Base-by-base conservation (phyloP, 495 filamentous ascomycete genomes). In the Hamigera avellanea region DNA sequence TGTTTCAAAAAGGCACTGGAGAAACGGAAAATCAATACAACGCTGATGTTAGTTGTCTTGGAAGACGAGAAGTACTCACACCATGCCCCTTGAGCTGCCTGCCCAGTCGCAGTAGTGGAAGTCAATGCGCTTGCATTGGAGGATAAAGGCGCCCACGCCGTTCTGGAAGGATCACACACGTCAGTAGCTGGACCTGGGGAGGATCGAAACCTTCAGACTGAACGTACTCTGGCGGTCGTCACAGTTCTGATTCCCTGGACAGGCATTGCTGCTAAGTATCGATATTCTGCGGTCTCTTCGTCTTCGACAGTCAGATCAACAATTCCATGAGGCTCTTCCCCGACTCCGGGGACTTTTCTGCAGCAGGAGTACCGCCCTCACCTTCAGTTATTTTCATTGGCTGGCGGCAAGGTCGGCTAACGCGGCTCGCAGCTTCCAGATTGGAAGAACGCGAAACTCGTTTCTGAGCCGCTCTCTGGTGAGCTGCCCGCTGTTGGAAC, bases 31-130 rank as follows among this genome's bases (percentile, higher is more conserved):
- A 23, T 43, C 19, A 16, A 33, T 36, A 19, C 32, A 26, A 43
- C 8, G n/a, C 17, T 18, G n/a, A 26, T 26, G 21, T 41, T 35
- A 1, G 13, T 34, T 32, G 12, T 36, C 8, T 26, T 19, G 8
- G 43, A 21, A 19, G n/a, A 12, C 39, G 29, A 36, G 10, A 9
- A 10, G n/a, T 31, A 63, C 77, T 47, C 67, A 94, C 87, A 89
- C 87, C 87, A 98, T 95, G 54, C 91, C 91, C 40, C 63, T 72
- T 23, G 88, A 95, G 59, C 81, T 87, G 45, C 88, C 91, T 5
- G 81, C 84, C 72, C 78, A 85, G 67, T 95, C 86, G 67, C 91
- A 95, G 69, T 93, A 98, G 62, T 93, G 84, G 52, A 98, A 82
- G 54, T 94, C 84, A 54, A 98, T 70, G 43, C 81, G 80, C 63